Conservation (phyloP, 371 early-diverging fungal genomes). For the Smittium mucronatum region DNA sequence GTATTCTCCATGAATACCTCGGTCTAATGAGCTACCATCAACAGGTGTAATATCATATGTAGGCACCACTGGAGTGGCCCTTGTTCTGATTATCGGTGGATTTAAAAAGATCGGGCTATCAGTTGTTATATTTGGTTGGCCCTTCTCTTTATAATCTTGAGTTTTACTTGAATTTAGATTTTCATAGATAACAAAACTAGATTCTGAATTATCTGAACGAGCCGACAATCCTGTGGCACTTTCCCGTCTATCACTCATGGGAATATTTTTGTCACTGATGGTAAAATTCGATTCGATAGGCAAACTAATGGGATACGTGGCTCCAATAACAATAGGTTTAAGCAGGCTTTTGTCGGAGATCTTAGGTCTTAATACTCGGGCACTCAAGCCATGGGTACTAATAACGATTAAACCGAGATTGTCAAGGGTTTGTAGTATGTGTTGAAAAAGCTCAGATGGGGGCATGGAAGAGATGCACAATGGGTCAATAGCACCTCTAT, state of each 20-base stretch:
- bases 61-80: not conserved
- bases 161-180: not conserved
- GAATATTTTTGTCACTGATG: not conserved
- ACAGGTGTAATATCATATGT: not conserved
- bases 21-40: constrained; percentile 5
- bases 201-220: not conserved
- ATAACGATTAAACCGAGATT: constrained; percentile 56
- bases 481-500: constrained; percentile 68
- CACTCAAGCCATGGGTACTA: constrained; percentile 55
- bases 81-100: not conserved
- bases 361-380: constrained; percentile 51
- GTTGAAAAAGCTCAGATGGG: constrained; percentile 52
- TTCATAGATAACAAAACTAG: not conserved
- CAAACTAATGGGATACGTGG: constrained; percentile 9
- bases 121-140: not conserved
- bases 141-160: not conserved
- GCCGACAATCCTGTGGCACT: not conserved
- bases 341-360: constrained; percentile 18
- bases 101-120: not conserved
- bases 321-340: not conserved
- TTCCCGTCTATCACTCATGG: not conserved
- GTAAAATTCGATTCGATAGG: not conserved
- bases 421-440: constrained; percentile 48
- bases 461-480: constrained; percentile 56
- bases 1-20: constrained; percentile 6